Base-by-base conservation (phyloP, 805 yeast species). In the Saturnispora halmiae region DNA sequence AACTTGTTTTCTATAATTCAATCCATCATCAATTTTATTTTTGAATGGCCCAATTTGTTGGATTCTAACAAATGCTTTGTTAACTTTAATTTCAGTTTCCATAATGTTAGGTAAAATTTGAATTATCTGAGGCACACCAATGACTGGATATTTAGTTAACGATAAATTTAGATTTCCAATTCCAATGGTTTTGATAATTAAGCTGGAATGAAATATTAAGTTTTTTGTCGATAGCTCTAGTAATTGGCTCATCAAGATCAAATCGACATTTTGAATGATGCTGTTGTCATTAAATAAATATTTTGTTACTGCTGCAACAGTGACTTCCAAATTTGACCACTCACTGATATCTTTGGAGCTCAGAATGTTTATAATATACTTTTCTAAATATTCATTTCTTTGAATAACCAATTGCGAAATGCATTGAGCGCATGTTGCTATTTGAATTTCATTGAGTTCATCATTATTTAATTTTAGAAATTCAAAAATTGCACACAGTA, bases 11-110 rank as follows among this genome's bases (percentile, higher is more conserved):
- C 95, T 68, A 44, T 76, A 73, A 44, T 77, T 85, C 30, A 82
- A 64, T 0, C 87, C 92, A 48, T 79, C 80, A 51, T 85, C 95
- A 30, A 83, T 72, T 46, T 77, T 77, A 54, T 83, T 88, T 54
- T 82, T 83, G 65, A 81, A 84, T 0, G 94, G 94, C 2, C 95
- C 95, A 75, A 86, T 83, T 35, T 79, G 81, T 26, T 85, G 78
- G 15, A 69, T 64, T 41, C 77, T 77, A 34, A 80, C 73, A 51
- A 74, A 77, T 42, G 73, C 71, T 25, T 69, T 71, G 47, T 72
- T 72, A 1, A 78, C 66, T 10, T 59, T 60, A 34, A 82, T 65
- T 52, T 82, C 85, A 4, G 59, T 61, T 22, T 58, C 63, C 48
- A 70, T 70, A 3, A 82, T 60, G 0, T 56, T 52, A 0, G 82